phyloP scores from a whole-genome alignment of 2,329 filamentous ascomycete genomes.

The Monosporascus cannonballus region DNA sequence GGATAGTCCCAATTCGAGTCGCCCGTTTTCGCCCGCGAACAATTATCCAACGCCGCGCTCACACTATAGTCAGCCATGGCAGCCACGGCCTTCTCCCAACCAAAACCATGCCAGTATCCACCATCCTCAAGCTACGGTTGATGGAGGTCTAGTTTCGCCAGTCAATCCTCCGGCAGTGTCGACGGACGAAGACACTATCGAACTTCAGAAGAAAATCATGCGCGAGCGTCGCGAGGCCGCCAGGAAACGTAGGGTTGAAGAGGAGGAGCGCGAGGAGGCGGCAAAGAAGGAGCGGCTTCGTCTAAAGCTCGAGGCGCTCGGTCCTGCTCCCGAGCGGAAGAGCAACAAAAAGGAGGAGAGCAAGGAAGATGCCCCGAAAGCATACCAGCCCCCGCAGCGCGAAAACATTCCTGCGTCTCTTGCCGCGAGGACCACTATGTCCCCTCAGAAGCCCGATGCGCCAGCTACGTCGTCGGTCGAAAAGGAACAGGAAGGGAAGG shows the following conservation, averaged over 20 bases:
- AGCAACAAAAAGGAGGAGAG: slow-evolving; percentile 49
- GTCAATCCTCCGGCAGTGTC: slow-evolving; percentile 24
- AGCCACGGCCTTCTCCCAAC: slow-evolving; percentile 38
- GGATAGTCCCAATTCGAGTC: slow-evolving; percentile 45
- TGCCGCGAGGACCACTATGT: slow-evolving; percentile 9
- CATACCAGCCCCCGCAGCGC: slow-evolving; percentile 11
- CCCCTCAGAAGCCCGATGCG: background rate
- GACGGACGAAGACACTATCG: slow-evolving; percentile 48
- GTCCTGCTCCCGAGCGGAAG: slow-evolving; percentile 56
- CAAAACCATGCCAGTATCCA: slow-evolving; percentile 34
- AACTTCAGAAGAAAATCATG: slow-evolving; percentile 67
- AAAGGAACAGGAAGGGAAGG: background rate
- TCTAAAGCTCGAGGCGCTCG: slow-evolving; percentile 65
- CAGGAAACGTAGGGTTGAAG: slow-evolving; percentile 60
- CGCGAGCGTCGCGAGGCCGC: slow-evolving; percentile 63
- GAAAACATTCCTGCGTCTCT: slow-evolving; percentile 16
- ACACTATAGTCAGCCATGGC: slow-evolving; percentile 31
- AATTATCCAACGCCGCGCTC: slow-evolving; percentile 17
- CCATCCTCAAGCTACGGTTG: slow-evolving; percentile 26
- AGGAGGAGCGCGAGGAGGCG: slow-evolving; percentile 68
- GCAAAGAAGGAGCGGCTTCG: slow-evolving; percentile 64
- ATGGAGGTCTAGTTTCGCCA: slow-evolving; percentile 5
- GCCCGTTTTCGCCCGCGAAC: slow-evolving; percentile 32
- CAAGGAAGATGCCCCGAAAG: slow-evolving; percentile 17
- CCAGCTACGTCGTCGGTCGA: background rate